phyloP scores from a whole-genome alignment of 257 asterid genomes.

The Solanum habrochaites region DNA sequence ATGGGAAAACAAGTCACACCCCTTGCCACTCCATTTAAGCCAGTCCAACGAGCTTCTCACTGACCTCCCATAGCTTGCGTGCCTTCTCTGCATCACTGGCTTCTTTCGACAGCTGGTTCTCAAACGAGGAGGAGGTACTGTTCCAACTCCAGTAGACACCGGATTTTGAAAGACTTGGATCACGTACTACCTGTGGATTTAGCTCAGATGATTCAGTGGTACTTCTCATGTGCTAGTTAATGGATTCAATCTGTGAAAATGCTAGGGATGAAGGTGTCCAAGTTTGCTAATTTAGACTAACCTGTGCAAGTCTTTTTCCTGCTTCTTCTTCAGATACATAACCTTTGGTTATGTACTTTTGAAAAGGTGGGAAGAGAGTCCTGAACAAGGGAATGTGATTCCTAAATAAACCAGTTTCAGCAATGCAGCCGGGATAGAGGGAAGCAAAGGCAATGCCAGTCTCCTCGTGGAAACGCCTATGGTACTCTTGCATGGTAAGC shows the following conservation, averaged over 20 bases:
- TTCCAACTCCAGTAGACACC: constrained; percentile 99
- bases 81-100: constrained; percentile 88
- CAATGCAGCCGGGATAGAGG: constrained; percentile 91
- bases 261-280: not conserved
- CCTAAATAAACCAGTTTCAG: constrained; percentile 76
- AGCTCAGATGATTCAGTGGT: not conserved
- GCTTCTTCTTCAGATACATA: constrained; percentile 83
- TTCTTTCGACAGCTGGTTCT: constrained; percentile 74
- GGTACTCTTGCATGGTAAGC: constrained; percentile 95
- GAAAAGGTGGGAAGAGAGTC: constrained; percentile 85
- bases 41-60: constrained; percentile 87
- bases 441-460: constrained; percentile 65
- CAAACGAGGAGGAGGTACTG: constrained; percentile 62
- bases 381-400: constrained; percentile 86
- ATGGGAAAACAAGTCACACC: not conserved
- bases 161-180: constrained; percentile 76
- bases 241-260: not conserved
- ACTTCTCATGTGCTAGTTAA: not conserved
- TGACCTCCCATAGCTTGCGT: constrained; percentile 76
- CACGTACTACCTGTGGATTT: constrained; percentile 63
- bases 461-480: constrained; percentile 69
- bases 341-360: constrained; percentile 84
- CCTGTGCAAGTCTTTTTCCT: constrained; percentile 93
- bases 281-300: constrained; percentile 5
- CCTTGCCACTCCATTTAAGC: constrained; percentile 18